Evolutionary conservation across 1,284 basidiomycete genomes (phyloP), one percentile per base, ranked within the genome.

Genomic region (Austroboletus niveus): DNA sequence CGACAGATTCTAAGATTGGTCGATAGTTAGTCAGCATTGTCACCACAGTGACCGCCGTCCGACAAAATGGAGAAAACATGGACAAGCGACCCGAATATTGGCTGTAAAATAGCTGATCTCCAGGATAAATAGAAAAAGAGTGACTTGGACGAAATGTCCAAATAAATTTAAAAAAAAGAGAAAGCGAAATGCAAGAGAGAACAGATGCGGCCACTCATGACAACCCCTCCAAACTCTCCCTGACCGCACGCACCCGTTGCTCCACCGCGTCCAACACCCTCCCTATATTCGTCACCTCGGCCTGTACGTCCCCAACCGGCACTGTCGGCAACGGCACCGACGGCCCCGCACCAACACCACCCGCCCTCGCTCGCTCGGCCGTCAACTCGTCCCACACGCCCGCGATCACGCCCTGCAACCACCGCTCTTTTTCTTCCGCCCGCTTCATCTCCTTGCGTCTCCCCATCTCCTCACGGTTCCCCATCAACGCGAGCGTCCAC

Each of bases 351-450:
- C 15, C 36, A n/a, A 8, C 5, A 38, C n/a, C n/a, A n/a, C 49
- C 32, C 8, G 42, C 43, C 49, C 58, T 59, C 45, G 56, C 49
- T 40, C 64, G 64, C 38, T 73, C 74, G 41, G 69, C 67, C n/a
- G 77, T 72, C 57, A 89, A 63, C 72, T 89, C 87, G 39, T 87
- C 87, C 80, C 82, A 84, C 41, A 89, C 69, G 24, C 80, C 79
- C 39, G 77, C 80, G 45, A 89, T 79, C 49, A 89, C 78, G 8
- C 80, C 78, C 62, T 87, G 81, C 49, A 88, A 79, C 84, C 82
- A 87, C 73, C 79, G 78, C 71, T 87, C 85, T 70, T 80, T 76
- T 66, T 88, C 87, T 65, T 81, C 85, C 57, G 71, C 74, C 66
- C 74, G 78, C 65, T 66, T 72, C 66, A 77, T 61, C 71, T 82